Base-by-base conservation (phyloP, 495 filamentous ascomycete genomes). In the Talaromyces liani region DNA sequence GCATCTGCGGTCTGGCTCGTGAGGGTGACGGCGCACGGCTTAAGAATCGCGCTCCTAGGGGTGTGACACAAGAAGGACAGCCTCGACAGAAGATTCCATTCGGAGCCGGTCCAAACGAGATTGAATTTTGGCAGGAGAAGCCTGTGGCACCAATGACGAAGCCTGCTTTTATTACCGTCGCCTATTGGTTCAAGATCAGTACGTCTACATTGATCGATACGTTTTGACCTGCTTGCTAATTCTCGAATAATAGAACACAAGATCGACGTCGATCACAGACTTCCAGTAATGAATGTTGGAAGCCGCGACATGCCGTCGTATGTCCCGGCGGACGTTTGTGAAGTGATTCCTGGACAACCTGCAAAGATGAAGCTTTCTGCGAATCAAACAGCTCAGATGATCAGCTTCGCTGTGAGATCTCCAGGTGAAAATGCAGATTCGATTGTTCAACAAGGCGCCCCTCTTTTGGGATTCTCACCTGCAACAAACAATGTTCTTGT, bases 281-380 rank as follows among this genome's bases (percentile, higher is more conserved):
- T 73, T 84, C 89, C 90, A 0, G 76, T 92, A 10, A 71, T 96
- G 64, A 91, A 93, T 65, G 76, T 87, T 29, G 90, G 89, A 0
- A 85, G 69, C 14, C 62, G 27, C 0, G 65, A 72, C 0, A 78
- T 75, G 25, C 85, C 89, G 0, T 71, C 72, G 8, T 92, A 87
- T 65, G 66, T 89, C 58, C 85, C 89, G 1, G 73, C 83, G 0
- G 88, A 93, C 63, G 67, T 87, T 2, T 84, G 84, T 67, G 65
- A 64, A 1, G 78, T 93, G 4, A 62, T 86, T 2, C 79, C 80
- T 1, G 91, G 89, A 0, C 89, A 94, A 66, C 55, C 78, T 6
- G 71, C 84, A 57, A 77, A 78, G 64, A 70, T 76, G 3, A 82
- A 84, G 65, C 73, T 88, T 33, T 65, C 61, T 12, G 67, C 72